These are phyloP conservation scores for Elaeagnus macrophylla DNA, from an alignment of 306 rosid genomes.

Conservation along the genomic window DNA sequence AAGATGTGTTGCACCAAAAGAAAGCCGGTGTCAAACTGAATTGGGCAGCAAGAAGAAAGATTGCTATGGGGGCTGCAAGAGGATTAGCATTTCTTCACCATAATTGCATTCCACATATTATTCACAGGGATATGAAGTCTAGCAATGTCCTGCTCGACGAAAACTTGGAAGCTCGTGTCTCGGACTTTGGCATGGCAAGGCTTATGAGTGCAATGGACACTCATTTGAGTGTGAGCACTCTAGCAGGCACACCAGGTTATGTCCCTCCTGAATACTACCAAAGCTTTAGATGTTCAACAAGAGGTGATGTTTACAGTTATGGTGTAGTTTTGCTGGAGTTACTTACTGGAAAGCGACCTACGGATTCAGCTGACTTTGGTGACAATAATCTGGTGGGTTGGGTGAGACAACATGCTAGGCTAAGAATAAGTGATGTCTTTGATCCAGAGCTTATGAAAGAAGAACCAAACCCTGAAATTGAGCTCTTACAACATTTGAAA, in stretches of 20 bases:
- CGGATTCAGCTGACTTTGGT: constrained; percentile 85
- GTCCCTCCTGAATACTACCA: constrained; percentile 98
- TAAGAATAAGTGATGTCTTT: constrained; percentile 65
- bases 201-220: constrained; percentile 95
- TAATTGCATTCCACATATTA: constrained; percentile 82
- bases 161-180: constrained; percentile 83
- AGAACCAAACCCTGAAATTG: constrained; percentile 66
- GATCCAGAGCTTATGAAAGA: constrained; percentile 82
- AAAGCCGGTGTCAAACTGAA: constrained; percentile 64
- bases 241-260: constrained; percentile 94
- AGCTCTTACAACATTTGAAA: constrained; percentile 75
- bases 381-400: constrained; percentile 98
- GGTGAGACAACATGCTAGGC: constrained; percentile 88
- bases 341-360: constrained; percentile 77
- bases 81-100: constrained; percentile 96
- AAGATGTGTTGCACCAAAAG: constrained; percentile 77
- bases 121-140: constrained; percentile 96
- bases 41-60: constrained; percentile 74
- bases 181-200: constrained; percentile 98
- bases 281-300: constrained; percentile 84
- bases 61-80: constrained; percentile 87
- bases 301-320: constrained; percentile 89
- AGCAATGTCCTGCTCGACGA: constrained; percentile 91
- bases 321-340: constrained; percentile 92
- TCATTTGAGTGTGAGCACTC: constrained; percentile 90